A percentile compares a stretch with the other conserved stretches of the same genome.
Conservation (phyloP, 108 stramenopile genomes). For the Cylindrotheca fusiformis region DNA sequence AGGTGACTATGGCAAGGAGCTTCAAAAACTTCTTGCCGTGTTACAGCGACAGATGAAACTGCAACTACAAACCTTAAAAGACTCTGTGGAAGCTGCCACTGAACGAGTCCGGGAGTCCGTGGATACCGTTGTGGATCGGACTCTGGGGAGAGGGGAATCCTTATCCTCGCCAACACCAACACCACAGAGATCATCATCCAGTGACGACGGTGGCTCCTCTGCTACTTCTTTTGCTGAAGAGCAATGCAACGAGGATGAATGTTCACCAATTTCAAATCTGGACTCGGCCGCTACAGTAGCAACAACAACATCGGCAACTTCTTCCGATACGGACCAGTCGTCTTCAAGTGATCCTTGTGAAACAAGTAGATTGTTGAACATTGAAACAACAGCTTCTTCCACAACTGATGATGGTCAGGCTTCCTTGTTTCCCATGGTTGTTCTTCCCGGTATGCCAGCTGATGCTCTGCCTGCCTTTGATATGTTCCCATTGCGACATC, state of each 20-base stretch:
- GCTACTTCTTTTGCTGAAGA: no score
- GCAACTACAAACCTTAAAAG: slow-evolving; percentile 10
- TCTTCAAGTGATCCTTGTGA: not conserved
- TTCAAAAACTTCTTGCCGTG: slow-evolving; percentile 16
- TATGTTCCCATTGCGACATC: slow-evolving; percentile 43
- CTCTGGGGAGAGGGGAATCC: not conserved
- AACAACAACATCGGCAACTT: not conserved
- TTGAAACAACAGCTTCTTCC: not conserved
- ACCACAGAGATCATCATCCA: not conserved
- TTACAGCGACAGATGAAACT: slow-evolving; percentile 15
- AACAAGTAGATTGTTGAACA: not conserved
- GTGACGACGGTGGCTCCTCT: not conserved
- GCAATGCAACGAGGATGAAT: no score
- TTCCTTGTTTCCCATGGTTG: slow-evolving; percentile 36
- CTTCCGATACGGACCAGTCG: not conserved
- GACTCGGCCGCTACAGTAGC: no score
- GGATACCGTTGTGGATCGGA: not conserved
- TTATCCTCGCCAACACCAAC: not conserved
- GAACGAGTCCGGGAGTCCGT: slow-evolving; percentile 4
- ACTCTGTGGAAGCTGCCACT: slow-evolving; percentile 14
- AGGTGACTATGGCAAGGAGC: slow-evolving; percentile 14
- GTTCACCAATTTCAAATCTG: no score
- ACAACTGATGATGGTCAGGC: not conserved
- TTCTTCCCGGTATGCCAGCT: slow-evolving; percentile 56
- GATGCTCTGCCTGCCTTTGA: slow-evolving; percentile 30